These are phyloP conservation scores for Pascua guehoae DNA, from an alignment of 1,284 basidiomycete species.

Conservation along the genomic window DNA sequence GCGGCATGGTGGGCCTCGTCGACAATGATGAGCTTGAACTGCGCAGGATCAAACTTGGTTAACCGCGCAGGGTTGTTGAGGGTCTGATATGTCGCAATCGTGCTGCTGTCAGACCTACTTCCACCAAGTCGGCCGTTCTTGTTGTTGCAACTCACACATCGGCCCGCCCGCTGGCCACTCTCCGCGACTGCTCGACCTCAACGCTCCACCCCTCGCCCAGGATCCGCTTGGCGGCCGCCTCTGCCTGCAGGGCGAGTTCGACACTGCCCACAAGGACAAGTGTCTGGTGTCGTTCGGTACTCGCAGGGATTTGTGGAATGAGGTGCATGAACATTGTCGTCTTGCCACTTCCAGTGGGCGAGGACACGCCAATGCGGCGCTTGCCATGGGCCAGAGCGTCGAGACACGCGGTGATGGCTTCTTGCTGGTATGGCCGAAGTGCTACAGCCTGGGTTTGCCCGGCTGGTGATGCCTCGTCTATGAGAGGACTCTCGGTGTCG, in stretches of 20 bases:
- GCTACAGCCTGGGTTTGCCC: background rate
- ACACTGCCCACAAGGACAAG: constrained; percentile 45
- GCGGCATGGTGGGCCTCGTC: constrained; percentile 96
- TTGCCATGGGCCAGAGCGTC: constrained; percentile 62
- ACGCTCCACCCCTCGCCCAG: constrained; percentile 68
- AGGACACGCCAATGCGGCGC: constrained; percentile 82
- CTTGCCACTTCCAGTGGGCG: constrained; percentile 89
- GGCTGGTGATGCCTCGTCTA: background rate
- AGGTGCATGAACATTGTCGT: constrained; percentile 86
- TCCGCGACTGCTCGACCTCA: constrained; percentile 85
- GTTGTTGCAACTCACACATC: constrained; percentile 63
- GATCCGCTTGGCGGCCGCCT: constrained; percentile 63
- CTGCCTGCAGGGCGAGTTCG: constrained; percentile 84
- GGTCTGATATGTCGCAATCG: constrained; percentile 90
- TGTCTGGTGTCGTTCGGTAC: constrained; percentile 12
- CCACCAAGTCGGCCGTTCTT: background rate
- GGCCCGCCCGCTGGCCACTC: constrained; percentile 71
- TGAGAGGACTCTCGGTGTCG: too few relatives aligned
- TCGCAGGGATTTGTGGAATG: constrained; percentile 51
- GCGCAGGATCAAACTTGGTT: constrained; percentile 70
- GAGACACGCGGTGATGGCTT: constrained; percentile 76
- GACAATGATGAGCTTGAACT: constrained; percentile 77
- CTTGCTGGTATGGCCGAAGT: constrained; percentile 84
- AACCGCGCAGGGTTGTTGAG: constrained; percentile 65
- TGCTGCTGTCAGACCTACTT: constrained; percentile 52